Evolutionary conservation across 2,329 filamentous ascomycete species (phyloP), one percentile per base, ranked within the genome.

Genomic region (Exophiala phaeomuriformis): DNA sequence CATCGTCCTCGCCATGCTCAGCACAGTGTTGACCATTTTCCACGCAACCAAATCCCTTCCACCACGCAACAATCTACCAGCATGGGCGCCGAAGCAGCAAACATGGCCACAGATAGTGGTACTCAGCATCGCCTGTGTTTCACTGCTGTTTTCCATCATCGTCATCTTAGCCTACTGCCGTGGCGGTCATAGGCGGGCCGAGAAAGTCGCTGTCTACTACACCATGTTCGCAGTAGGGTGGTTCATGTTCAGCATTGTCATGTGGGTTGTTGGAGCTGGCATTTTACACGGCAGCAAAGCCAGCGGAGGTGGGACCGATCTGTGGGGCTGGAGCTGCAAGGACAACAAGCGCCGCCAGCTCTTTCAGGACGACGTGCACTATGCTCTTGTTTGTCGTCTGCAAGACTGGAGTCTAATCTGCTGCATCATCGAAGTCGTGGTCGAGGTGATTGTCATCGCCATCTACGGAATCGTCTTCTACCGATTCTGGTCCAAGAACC

Each of bases 301-400:
- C 64, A 86, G 79, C 66, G 82, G 81, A 66, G 74, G 81, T 60
- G 87, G 86, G 66, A 83, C 95, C 71, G 93, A 98, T 70, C 81
- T 98, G 71, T 98, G 93, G 93, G 90, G 91, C 55, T 98, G 93
- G 93, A 83, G 89, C n/a, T 98, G 93, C 70, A 85, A 90, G 53
- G 80, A 95, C 65, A 97, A 96, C 70, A 82, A 84, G 61, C 84
- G 91, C 57, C 75, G 84, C 51, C 72, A 89, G 47, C 74, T 95
- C 49, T 97, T 91, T 69, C 68, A 82, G 57, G 77, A 90, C 52
- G 84, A 93, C 64, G 81, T 98, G 63, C 79, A 93, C 72, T 98
- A 97, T 72, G 82, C 82, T 29, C 84, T 98, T 47, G 80, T 97
- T 62, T 98, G 93, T 76, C 86, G 91, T 64, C 82, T 98, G 65